These are phyloP conservation scores for Aspergillus incahuasiensis DNA, from an alignment of 495 filamentous ascomycete genomes.

Conservation along the genomic window DNA sequence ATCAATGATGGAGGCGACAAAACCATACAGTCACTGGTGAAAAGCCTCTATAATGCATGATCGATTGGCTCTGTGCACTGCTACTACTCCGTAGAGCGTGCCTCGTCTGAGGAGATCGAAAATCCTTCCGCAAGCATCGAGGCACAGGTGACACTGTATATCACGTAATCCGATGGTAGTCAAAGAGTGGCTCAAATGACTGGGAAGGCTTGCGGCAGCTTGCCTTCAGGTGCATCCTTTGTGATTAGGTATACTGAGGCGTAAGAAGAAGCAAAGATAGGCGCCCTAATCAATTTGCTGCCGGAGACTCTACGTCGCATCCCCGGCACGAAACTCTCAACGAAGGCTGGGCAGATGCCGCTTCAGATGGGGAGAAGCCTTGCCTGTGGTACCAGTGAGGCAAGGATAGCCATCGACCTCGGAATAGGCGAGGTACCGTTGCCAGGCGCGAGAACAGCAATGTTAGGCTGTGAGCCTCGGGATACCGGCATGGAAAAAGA, in stretches of 20 bases:
- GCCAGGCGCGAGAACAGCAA: background rate
- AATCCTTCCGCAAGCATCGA: background rate
- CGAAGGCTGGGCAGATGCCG: background rate
- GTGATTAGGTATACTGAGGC: background rate
- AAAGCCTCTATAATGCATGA: background rate
- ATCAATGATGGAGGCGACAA: background rate
- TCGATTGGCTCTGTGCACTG: background rate
- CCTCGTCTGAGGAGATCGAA: too few relatives aligned
- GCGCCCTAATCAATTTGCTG: background rate
- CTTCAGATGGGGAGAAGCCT: background rate
- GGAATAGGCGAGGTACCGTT: background rate
- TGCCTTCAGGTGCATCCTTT: background rate
- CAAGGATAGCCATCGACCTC: conserved; percentile 1
- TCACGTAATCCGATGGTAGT: conserved; percentile 11
- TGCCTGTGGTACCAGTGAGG: conserved; percentile 3
- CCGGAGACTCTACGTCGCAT: background rate
- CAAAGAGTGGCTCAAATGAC: background rate
- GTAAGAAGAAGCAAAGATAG: conserved; percentile 3
- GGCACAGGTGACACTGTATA: background rate
- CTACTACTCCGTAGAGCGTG: too few relatives aligned
- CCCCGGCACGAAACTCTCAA: background rate
- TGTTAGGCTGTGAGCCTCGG: background rate
- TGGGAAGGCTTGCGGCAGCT: background rate
- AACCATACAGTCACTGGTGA: background rate
- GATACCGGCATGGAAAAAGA: background rate